Evolutionary conservation across 208 protist genomes (phyloP).

Genomic region (Paratrypanosoma confusum): DNA sequence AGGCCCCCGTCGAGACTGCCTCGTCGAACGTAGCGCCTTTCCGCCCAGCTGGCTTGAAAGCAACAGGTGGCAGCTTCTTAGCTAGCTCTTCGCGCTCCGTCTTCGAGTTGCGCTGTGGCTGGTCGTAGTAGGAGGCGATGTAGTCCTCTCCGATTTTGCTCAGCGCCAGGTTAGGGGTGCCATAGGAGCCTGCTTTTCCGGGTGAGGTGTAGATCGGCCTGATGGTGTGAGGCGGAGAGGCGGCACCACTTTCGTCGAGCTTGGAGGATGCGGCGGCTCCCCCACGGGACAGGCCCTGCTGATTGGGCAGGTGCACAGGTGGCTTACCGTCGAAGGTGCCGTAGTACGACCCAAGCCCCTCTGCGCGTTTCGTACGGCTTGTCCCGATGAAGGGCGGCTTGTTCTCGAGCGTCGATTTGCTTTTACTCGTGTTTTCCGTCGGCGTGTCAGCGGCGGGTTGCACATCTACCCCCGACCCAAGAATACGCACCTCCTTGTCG

Average conservation of each 20-base stretch:
- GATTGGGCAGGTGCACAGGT: slow-evolving; percentile 35
- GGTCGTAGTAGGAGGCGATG: slow-evolving; percentile 78
- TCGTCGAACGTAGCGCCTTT: slow-evolving; percentile 82
- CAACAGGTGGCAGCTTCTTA: slow-evolving; percentile 49
- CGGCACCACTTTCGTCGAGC: too few relatives aligned
- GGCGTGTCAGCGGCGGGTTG: too few relatives aligned
- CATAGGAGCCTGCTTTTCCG: slow-evolving; percentile 50
- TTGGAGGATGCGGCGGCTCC: background rate
- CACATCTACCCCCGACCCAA: slow-evolving; percentile 82
- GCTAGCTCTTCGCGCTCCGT: slow-evolving; percentile 38
- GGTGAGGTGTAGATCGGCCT: slow-evolving; percentile 73
- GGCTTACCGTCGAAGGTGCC: slow-evolving; percentile 56
- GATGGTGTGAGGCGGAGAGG: too few relatives aligned
- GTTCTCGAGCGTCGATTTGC: slow-evolving; percentile 40
- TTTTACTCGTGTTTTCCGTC: slow-evolving; percentile 49
- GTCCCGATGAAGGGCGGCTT: slow-evolving; percentile 61
- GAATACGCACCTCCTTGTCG: slow-evolving; percentile 69
- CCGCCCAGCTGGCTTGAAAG: slow-evolving; percentile 52
- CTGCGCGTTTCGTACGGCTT: slow-evolving; percentile 23
- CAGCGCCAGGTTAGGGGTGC: slow-evolving; percentile 39
- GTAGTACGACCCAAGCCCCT: slow-evolving; percentile 79
- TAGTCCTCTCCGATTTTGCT: slow-evolving; percentile 58
- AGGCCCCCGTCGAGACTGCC: slow-evolving; percentile 38
- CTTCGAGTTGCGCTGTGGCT: slow-evolving; percentile 39
- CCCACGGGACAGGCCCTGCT: slow-evolving; percentile 28